Conservation (phyloP, 1,284 basidiomycete genomes). For the Irpex sp. region DNA sequence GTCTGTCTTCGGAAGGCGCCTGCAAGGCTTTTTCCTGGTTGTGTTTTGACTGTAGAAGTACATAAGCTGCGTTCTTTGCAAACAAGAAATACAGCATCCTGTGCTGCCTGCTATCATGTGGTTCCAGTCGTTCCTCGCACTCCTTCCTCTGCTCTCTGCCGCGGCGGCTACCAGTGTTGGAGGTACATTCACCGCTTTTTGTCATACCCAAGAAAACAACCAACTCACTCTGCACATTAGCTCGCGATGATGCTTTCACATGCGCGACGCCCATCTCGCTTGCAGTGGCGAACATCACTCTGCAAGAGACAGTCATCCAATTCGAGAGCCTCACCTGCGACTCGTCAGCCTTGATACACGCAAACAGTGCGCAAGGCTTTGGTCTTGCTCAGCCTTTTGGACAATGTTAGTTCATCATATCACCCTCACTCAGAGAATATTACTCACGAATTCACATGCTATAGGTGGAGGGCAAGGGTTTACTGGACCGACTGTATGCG, state of each 20-base stretch:
- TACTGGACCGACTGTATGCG: neutral
- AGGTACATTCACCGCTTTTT: neutral
- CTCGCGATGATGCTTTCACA: neutral
- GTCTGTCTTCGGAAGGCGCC: neutral
- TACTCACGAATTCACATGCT: neutral
- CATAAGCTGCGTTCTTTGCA: neutral
- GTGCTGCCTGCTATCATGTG: neutral
- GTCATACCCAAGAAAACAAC: neutral
- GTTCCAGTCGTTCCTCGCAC: neutral
- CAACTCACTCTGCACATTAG: neutral
- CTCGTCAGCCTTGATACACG: neutral
- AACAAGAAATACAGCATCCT: neutral
- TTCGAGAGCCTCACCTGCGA: neutral
- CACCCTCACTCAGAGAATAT: neutral
- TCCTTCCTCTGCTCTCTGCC: neutral
- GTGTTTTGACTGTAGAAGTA: neutral
- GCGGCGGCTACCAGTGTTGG: neutral
- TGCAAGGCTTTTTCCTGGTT: neutral
- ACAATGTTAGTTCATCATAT: neutral
- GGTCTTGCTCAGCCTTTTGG: neutral
- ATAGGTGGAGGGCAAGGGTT: neutral
- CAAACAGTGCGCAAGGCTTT: neutral
- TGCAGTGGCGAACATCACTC: neutral
- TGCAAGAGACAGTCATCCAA: neutral
- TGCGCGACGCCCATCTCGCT: neutral